Evolutionary conservation across 2,329 filamentous ascomycete species (phyloP).

Genomic region (Fusarium neocosmosporiellum): DNA sequence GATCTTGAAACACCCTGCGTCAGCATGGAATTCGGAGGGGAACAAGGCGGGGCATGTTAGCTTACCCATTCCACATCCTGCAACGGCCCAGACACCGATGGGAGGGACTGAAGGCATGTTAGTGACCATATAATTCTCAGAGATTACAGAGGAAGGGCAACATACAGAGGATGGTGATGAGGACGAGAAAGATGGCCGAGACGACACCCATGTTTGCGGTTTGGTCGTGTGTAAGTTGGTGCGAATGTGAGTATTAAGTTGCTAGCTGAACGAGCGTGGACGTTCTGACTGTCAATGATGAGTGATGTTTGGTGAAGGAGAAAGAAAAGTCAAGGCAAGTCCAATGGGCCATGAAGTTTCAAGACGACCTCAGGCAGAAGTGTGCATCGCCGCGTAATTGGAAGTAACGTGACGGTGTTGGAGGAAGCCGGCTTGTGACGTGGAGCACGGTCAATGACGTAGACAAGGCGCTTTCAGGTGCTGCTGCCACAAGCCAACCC

Average conservation of each 20-base stretch:
- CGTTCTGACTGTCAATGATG: neutral
- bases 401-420: conserved; percentile 30
- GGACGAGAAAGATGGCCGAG: conserved; percentile 60
- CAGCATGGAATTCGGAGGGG: neutral
- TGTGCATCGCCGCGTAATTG: conserved; percentile 18
- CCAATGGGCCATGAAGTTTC: neutral
- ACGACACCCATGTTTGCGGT: conserved; percentile 59
- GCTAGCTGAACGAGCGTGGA: neutral
- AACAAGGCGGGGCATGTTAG: conserved; percentile 12
- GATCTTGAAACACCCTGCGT: conserved; percentile 52
- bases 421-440: conserved; percentile 21
- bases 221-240: conserved; percentile 3
- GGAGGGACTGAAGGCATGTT: conserved; percentile 68
- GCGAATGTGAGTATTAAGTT: neutral
- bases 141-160: conserved; percentile 10
- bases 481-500: conserved; percentile 4
- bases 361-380: conserved; percentile 7
- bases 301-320: neutral
- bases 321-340: neutral
- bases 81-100: conserved; percentile 70
- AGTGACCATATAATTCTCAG: conserved; percentile 16
- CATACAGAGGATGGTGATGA: conserved; percentile 66
- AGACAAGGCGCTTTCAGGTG: conserved; percentile 19
- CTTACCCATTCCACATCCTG: conserved; percentile 70
- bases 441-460: conserved; percentile 34